These are phyloP conservation scores for Pyrus betulifolia DNA, from an alignment of 306 rosid species.

Conservation along the genomic window DNA sequence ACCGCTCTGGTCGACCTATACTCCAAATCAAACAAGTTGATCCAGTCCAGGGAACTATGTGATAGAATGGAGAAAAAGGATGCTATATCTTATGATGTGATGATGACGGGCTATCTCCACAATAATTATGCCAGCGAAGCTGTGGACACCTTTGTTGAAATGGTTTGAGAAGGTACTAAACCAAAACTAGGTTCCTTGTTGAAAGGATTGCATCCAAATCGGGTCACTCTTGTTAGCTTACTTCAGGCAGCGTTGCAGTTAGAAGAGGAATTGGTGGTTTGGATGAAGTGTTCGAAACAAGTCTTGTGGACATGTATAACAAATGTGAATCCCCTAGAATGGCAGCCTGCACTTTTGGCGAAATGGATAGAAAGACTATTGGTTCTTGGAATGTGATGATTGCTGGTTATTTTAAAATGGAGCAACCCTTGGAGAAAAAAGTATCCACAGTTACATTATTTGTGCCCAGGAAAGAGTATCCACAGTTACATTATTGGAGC, in stretches of 20 bases:
- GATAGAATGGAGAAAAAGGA: constrained; percentile 31
- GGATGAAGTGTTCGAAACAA: constrained; percentile 43
- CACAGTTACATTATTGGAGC: constrained; percentile 35
- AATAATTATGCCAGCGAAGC: constrained; percentile 22
- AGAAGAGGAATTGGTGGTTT: constrained; percentile 34
- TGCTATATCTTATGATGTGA: constrained; percentile 29
- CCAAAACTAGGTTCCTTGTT: constrained; percentile 36
- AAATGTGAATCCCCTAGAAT: constrained; percentile 30
- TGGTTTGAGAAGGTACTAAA: constrained; percentile 16
- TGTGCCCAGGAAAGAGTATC: constrained; percentile 37
- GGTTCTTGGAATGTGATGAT: constrained; percentile 45
- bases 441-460: not conserved
- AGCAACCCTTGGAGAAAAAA: constrained; percentile 20
- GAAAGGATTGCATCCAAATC: constrained; percentile 24
- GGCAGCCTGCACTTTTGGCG: constrained; percentile 28
- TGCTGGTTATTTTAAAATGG: constrained; percentile 23
- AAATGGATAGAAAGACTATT: constrained; percentile 25
- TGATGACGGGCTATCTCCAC: constrained; percentile 40
- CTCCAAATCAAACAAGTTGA: constrained; percentile 29
- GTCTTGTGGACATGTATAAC: constrained; percentile 45
- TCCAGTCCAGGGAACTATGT: constrained; percentile 36
- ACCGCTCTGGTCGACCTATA: constrained; percentile 43
- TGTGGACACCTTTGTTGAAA: constrained; percentile 18
- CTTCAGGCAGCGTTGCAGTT: constrained; percentile 27
- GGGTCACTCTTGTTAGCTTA: constrained; percentile 45